Evolutionary conservation across 352 stramenopile genomes (phyloP), one percentile per base, ranked within the genome.

Genomic region (Phytophthora niederhauseri): DNA sequence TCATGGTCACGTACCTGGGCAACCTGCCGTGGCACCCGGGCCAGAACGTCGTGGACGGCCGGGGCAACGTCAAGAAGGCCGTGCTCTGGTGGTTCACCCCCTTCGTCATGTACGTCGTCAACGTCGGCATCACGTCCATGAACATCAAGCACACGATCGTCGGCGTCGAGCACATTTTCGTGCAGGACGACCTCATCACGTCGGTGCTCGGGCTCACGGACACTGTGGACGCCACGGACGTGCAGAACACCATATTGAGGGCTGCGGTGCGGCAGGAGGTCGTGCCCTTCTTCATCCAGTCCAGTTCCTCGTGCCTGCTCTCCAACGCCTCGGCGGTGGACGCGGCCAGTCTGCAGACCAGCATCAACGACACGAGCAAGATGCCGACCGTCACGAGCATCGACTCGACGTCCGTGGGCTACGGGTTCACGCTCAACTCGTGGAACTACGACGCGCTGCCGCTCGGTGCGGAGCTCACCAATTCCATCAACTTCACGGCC

Each of bases 381-480:
- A 63, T 84, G 57, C 76, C 75, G 3, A 75, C 60, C 0, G 60
- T 84, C 1, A 70, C 61, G 19, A 53, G 55, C 12, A 70, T 87
- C 46, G 65, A 72, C 24, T 79, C 73, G 0, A 87, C 76, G 1
- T 65, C 76, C 0, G 74, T 79, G 9, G 64, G 73, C 20, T 87
- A 69, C 46, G 78, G 78, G 4, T 87, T 84, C 57, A 57, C 71
- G 0, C 4, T 67, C 2, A 70, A 76, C 43, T 65, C 71, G 22
- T 87, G 78, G 78, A 87, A 87, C 45, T 68, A 77, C 12, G 60
- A 76, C n/a, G 76, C 74, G 12, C 65, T 84, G 11, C 78, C 78
- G 1, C 59, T 59, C 12, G 76, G 57, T 4, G 43, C 73, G 4
- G 46, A 62, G 6, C 57, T 74, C 0, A 64, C 69, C 0, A 30